Conservation (phyloP, 345 rosid species). For the Lagerstroemia speciosa region DNA sequence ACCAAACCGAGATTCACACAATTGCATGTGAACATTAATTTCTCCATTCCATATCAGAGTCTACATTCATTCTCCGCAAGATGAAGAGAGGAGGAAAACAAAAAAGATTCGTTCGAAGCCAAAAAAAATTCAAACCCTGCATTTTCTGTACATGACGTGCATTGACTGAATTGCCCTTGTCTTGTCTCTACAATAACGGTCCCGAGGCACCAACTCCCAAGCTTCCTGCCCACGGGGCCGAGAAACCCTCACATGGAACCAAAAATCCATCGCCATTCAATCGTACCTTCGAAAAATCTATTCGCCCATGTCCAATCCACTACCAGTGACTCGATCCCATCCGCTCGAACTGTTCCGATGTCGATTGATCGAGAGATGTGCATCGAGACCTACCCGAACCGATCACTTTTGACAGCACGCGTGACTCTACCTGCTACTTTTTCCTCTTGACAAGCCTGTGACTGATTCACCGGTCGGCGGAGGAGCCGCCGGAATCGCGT, state of each 20-base stretch:
- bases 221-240: not conserved
- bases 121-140: not conserved
- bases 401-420: not conserved
- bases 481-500: slow-evolving; percentile 4
- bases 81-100: not conserved
- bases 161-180: slow-evolving; percentile 8
- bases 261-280: not conserved
- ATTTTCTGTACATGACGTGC: slow-evolving; percentile 5
- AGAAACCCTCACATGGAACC: not conserved
- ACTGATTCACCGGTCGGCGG: not conserved
- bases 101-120: not conserved
- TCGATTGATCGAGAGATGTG: too few species aligned
- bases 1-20: not conserved
- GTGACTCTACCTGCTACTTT: not conserved
- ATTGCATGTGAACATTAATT: not conserved
- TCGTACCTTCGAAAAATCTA: not conserved
- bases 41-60: not conserved
- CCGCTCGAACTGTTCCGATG: too few species aligned
- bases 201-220: not conserved
- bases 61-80: too few species aligned
- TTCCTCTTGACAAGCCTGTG: not conserved
- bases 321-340: too few species aligned
- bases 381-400: too few species aligned
- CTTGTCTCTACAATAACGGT: not conserved
- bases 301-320: too few species aligned